Evolutionary conservation across 169 alveolate species (phyloP).

Genomic region (Plasmodium sp.): DNA sequence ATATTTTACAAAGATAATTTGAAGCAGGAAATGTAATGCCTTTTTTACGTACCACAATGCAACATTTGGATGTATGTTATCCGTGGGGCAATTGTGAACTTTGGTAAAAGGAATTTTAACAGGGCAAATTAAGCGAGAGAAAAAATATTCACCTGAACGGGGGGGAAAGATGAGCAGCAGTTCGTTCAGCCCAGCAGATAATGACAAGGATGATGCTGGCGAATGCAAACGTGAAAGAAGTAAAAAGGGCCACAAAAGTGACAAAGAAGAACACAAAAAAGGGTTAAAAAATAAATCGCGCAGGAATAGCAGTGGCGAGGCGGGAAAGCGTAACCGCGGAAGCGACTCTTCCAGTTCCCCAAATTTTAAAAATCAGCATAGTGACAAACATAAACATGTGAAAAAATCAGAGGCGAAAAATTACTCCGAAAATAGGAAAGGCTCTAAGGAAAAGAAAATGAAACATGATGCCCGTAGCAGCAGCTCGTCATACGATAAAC

Average conservation of each 20-base stretch:
- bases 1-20: neutral
- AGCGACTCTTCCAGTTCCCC: neutral
- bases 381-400: neutral
- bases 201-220: neutral
- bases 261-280: neutral
- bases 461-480: neutral
- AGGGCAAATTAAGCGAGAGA: neutral
- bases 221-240: neutral
- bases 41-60: neutral
- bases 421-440: neutral
- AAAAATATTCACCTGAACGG: neutral
- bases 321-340: neutral
- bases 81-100: neutral
- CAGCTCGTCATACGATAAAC: neutral
- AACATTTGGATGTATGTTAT: neutral
- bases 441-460: neutral
- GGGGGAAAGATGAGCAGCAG: neutral
- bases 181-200: neutral
- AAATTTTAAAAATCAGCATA: neutral
- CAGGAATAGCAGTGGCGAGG: neutral
- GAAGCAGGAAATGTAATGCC: neutral
- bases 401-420: neutral
- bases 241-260: neutral
- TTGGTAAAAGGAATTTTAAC: neutral
- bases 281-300: neutral